Conservation (phyloP, 2,329 filamentous ascomycete genomes). For the Diaporthe sp. region DNA sequence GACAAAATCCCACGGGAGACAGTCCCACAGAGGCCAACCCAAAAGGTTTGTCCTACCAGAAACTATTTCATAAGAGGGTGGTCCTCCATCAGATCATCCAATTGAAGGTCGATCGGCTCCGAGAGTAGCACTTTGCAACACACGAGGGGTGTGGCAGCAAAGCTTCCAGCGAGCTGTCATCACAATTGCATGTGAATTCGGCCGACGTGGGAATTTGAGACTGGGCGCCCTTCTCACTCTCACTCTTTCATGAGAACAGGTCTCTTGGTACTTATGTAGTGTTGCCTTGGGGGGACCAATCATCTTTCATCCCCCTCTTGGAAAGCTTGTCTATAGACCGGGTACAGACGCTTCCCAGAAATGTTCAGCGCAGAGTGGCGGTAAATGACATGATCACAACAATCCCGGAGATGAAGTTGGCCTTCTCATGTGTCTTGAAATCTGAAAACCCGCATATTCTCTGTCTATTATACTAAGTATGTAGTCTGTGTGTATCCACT, state of each 20-base stretch:
- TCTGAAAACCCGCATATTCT: background rate
- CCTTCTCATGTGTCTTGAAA: background rate
- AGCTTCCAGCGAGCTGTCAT: background rate
- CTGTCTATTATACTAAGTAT: slow-evolving; percentile 22
- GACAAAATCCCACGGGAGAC: background rate
- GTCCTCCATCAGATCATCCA: background rate
- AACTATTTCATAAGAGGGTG: background rate
- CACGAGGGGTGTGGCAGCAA: background rate
- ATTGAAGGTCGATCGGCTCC: background rate
- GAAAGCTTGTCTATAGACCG: background rate
- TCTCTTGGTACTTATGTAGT: background rate
- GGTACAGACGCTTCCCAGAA: background rate
- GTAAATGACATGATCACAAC: background rate
- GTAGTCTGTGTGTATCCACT: slow-evolving; percentile 11
- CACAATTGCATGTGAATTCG: background rate
- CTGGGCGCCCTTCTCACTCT: too few relatives aligned
- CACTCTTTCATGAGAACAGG: too few relatives aligned
- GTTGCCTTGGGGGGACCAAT: background rate
- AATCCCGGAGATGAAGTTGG: too few relatives aligned
- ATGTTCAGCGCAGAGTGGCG: too few relatives aligned
- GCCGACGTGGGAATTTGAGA: too few relatives aligned
- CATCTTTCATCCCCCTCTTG: background rate
- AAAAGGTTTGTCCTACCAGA: background rate
- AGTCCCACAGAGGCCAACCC: background rate
- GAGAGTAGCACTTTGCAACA: background rate